Conservation (phyloP, 2,329 filamentous ascomycete genomes). For the Penicillium sumatraense region DNA sequence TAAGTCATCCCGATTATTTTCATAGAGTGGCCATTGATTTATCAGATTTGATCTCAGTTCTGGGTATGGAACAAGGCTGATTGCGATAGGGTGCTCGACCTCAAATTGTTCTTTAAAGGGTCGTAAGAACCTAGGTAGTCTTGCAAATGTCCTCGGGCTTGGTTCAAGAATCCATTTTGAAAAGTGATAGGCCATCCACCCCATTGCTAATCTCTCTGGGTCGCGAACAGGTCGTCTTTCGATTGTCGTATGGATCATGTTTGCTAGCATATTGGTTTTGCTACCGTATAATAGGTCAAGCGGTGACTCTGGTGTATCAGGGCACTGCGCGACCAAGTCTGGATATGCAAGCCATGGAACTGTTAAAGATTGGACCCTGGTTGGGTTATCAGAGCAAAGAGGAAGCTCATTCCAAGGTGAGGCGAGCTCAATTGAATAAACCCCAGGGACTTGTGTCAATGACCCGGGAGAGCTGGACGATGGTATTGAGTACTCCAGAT, state of each 20-base stretch:
- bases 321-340: slow-evolving; percentile 23
- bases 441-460: background rate
- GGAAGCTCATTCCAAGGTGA: slow-evolving; percentile 19
- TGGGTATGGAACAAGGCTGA: slow-evolving; percentile 31
- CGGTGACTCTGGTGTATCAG: slow-evolving; percentile 25
- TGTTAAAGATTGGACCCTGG: slow-evolving; percentile 5
- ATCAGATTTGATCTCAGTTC: slow-evolving; percentile 30
- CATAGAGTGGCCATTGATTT: slow-evolving; percentile 25
- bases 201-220: slow-evolving; percentile 29
- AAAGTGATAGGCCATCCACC: slow-evolving; percentile 26
- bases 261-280: slow-evolving; percentile 28
- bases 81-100: slow-evolving; percentile 21
- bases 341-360: slow-evolving; percentile 23
- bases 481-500: background rate
- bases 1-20: slow-evolving; percentile 13
- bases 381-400: slow-evolving; percentile 22
- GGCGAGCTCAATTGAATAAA: background rate
- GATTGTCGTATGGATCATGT: slow-evolving; percentile 26
- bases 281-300: slow-evolving; percentile 34
- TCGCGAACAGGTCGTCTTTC: slow-evolving; percentile 29
- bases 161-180: slow-evolving; percentile 29
- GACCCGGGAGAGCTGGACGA: background rate
- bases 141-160: slow-evolving; percentile 23
- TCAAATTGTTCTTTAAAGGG: slow-evolving; percentile 26
- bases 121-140: slow-evolving; percentile 22